Conservation (phyloP, 306 rosid genomes). For the Gynostemma pentaphyllum region DNA sequence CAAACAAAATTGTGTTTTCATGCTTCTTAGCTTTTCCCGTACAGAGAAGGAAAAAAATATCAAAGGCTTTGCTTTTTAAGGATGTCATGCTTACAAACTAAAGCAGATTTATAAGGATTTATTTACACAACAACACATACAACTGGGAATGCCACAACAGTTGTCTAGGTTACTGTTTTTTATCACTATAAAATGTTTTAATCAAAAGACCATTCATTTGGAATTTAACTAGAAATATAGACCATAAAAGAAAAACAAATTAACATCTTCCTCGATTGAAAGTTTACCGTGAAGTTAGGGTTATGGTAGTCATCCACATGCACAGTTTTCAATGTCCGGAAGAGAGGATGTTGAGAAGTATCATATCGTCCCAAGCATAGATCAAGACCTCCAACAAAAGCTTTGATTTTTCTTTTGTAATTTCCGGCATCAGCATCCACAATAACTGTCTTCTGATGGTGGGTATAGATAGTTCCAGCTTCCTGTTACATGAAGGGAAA, state of each 20-base stretch:
- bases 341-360: slow-evolving; percentile 53
- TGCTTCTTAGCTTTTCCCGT: neutral
- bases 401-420: slow-evolving; percentile 51
- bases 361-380: slow-evolving; percentile 77
- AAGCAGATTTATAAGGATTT: neutral
- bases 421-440: slow-evolving; percentile 85
- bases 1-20: no score
- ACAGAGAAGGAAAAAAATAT: neutral
- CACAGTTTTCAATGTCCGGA: slow-evolving; percentile 50
- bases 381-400: slow-evolving; percentile 94
- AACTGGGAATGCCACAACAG: neutral
- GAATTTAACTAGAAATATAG: neutral
- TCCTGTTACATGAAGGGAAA: slow-evolving; percentile 34
- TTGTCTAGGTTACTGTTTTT: neutral
- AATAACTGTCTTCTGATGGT: slow-evolving; percentile 90
- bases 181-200: neutral
- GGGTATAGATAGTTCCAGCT: slow-evolving; percentile 78
- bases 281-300: slow-evolving; percentile 52
- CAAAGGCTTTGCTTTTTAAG: neutral
- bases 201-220: neutral
- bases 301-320: slow-evolving; percentile 72
- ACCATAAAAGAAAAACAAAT: neutral
- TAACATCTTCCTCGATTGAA: neutral
- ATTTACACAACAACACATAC: neutral
- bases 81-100: neutral